phyloP scores from a whole-genome alignment of 2,329 filamentous ascomycete species.

The Ophiostoma piceae region DNA sequence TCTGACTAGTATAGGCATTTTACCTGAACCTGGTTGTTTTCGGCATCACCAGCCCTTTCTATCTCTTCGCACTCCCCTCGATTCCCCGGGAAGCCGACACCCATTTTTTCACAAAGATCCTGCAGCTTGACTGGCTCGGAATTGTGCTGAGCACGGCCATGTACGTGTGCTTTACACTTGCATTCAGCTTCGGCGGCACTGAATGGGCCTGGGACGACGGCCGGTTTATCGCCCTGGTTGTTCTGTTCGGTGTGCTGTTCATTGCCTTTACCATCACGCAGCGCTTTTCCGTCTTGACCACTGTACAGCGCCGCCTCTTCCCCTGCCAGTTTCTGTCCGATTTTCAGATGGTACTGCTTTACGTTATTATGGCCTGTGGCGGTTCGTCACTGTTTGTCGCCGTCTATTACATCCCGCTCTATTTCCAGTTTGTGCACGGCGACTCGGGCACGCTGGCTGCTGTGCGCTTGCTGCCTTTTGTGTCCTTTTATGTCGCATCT shows the following conservation, averaged over 20 bases:
- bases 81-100: conserved; percentile 26
- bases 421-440: conserved; percentile 45
- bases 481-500: conserved; percentile 35
- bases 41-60: conserved; percentile 33
- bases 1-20: conserved; percentile 33
- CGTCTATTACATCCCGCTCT: conserved; percentile 49
- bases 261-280: conserved; percentile 46
- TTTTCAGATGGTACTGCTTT: conserved; percentile 40
- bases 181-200: conserved; percentile 47
- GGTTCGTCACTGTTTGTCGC: conserved; percentile 31
- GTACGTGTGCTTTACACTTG: conserved; percentile 43
- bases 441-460: conserved; percentile 37
- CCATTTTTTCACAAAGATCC: conserved; percentile 29
- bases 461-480: conserved; percentile 39
- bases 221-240: conserved; percentile 25
- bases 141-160: conserved; percentile 39
- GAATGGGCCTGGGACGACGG: conserved; percentile 43
- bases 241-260: conserved; percentile 33
- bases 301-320: conserved; percentile 37
- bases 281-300: conserved; percentile 39
- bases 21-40: conserved; percentile 54
- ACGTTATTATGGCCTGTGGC: conserved; percentile 34
- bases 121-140: conserved; percentile 42
- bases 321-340: conserved; percentile 43
- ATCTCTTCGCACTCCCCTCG: conserved; percentile 32